phyloP scores from a whole-genome alignment of 78 protist species.

The Dictyostelium purpureum region DNA sequence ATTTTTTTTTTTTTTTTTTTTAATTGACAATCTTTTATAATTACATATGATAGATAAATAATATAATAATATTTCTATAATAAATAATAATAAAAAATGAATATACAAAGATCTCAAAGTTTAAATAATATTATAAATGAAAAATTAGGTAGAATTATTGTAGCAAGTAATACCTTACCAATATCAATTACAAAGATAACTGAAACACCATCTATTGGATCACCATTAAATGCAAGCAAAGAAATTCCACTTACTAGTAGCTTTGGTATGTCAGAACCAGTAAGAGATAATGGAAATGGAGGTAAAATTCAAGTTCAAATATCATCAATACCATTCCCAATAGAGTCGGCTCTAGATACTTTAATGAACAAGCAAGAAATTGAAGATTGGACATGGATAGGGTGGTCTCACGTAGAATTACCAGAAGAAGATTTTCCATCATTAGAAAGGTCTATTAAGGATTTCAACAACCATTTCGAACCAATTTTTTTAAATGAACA shows the following conservation, averaged over 20 bases:
- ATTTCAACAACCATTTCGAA: background rate
- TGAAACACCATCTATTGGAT: background rate
- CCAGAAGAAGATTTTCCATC: background rate
- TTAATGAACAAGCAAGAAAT: slow-evolving; percentile 17
- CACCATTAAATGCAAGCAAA: background rate
- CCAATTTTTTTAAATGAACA: slow-evolving; percentile 55
- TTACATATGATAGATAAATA: background rate
- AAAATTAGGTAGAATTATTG: slow-evolving; percentile 32
- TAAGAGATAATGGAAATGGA: background rate
- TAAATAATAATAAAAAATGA: background rate
- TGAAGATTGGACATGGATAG: slow-evolving; percentile 39
- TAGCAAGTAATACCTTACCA: slow-evolving; percentile 28
- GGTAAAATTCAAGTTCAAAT: slow-evolving; percentile 3
- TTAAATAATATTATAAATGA: slow-evolving; percentile 42
- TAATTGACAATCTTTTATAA: slow-evolving; percentile 15
- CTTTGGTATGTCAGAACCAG: background rate
- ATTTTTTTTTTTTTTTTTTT: background rate
- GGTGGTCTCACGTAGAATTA: slow-evolving; percentile 60
- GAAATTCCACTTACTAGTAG: background rate
- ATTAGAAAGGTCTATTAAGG: background rate
- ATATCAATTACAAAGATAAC: background rate
- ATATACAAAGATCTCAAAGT: slow-evolving; percentile 8
- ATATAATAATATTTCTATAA: too few relatives aligned
- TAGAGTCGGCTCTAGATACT: background rate
- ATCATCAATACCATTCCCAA: background rate